These are phyloP conservation scores for Geranium brycei DNA, from an alignment of 345 rosid genomes.

Conservation along the genomic window DNA sequence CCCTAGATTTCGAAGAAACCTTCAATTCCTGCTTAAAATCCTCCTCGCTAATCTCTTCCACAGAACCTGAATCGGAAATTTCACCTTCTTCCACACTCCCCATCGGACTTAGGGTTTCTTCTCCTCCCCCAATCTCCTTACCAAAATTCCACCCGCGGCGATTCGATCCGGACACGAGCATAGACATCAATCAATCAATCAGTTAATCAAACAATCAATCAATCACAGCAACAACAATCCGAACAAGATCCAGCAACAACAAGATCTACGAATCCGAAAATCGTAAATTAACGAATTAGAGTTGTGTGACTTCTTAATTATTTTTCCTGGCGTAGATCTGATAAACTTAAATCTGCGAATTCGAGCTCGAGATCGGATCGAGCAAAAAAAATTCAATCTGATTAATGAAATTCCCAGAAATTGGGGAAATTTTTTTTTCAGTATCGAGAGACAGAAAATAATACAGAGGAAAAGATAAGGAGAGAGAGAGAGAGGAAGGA, in stretches of 20 bases:
- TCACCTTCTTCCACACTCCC: slow-evolving; percentile 81
- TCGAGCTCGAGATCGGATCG: neutral
- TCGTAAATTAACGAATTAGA: neutral
- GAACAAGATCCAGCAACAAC: neutral
- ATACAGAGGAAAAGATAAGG: too few species aligned
- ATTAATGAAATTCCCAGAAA: neutral
- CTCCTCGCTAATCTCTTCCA: slow-evolving; percentile 56
- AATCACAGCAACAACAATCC: neutral
- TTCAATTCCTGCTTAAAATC: slow-evolving; percentile 40
- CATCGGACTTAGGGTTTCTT: slow-evolving; percentile 17
- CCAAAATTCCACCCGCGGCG: slow-evolving; percentile 7
- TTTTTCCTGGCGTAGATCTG: neutral
- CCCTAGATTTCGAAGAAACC: slow-evolving; percentile 32
- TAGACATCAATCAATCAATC: slow-evolving; percentile 5
- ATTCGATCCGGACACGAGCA: slow-evolving; percentile 21
- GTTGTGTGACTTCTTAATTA: neutral
- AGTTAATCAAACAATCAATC: neutral
- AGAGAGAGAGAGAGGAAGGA: neutral
- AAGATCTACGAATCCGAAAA: neutral
- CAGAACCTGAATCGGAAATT: slow-evolving; percentile 58
- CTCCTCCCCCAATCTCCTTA: neutral
- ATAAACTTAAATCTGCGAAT: neutral
- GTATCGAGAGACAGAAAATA: too few species aligned
- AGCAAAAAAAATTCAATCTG: neutral
- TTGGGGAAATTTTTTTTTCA: too few species aligned